Base-by-base conservation (phyloP, 768 basidiomycete species). In the Tulasnella sp. region DNA sequence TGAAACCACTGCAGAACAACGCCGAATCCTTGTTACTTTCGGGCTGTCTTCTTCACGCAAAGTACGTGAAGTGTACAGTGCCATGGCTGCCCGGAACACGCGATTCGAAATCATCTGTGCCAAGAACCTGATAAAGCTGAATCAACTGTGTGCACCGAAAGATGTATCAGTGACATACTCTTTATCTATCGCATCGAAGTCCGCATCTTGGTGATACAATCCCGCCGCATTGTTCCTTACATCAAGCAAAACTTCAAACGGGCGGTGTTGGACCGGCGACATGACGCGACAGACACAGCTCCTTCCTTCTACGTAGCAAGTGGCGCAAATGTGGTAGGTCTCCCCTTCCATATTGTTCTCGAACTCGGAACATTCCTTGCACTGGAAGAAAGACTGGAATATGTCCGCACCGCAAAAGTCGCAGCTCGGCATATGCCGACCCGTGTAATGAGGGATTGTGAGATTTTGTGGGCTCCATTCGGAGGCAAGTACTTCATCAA, bases 391-490 rank as follows among this genome's bases (percentile, higher is more conserved):
- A 59, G 82, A 81, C 61, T 86, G 81, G 62, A 89, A 90, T 59
- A 91, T 77, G 63, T 91, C 88, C 2, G 77, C 78, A 15, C 79
- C 81, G 63, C 88, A 91, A 65, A 86, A 89, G 65, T 90, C 86
- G 64, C 88, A 90, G 36, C 43, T 62, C 42, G 45, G 51, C 54
- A n/a, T 59, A 52, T 54, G 58, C 15, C 15, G 39, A 23, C 29
- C 27, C 6, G 31, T 40, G 43, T 32, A 49, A 19, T 39, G 35
- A 7, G 27, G 17, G 32, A 58, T 37, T 19, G 14, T 35, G 19
- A 31, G 27, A 19, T 63, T 57, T 23, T 63, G 49, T 12, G 63
- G 59, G 34, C 52, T 36, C 48, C 62, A 75, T 65, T 82, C 81
- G 55, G 80, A 72, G 3, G 66, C 55, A 14, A 84, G 66, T 23